Evolutionary conservation across 2,329 filamentous ascomycete species (phyloP), one percentile per base, ranked within the genome.

Genomic region (Fusarium buxicola): DNA sequence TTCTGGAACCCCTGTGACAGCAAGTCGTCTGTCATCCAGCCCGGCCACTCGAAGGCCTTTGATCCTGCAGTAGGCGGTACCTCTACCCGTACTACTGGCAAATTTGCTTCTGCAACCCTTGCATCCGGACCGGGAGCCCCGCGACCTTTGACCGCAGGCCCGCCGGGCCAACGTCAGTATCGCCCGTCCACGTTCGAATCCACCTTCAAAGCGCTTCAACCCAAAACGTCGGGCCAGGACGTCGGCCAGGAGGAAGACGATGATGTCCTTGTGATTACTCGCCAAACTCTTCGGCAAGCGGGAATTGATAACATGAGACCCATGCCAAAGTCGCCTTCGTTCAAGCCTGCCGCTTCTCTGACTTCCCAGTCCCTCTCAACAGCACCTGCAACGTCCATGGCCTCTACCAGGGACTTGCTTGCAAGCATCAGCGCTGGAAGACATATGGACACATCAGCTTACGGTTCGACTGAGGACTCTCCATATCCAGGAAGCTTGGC

Each of bases 71-170:
- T 49, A 39, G 63, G 44, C 47, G 66, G 43, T 9, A 61, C 50
- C 25, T 34, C 47, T 55, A 49, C 60, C 47, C 51, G 60, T 18
- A 45, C 40, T 38, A 10, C 45, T 25, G 44, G 60, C 60, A 54
- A 55, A 25, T 41, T 64, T 41, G 24, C 54, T 13, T 62, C 60
- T n/a, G 63, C 54, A 38, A 60, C 66, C n/a, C 69, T 76, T 15
- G 67, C 75, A 4, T 72, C 68, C 24, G 74, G 74, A 1, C 72
- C 75, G 1, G 82, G 81, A 7, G 77, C 76, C 15, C 84, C 82
- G n/a, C 77, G 73, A 18, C 84, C 83, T 9, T 68, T 86, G 61
- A 85, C 81, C 16, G 84, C 84, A 25, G 84, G 84, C 2, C 84
- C 84, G 36, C 84, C 84, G 11, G 84, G 84, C 16, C 80, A 82